Percentiles rank a stretch among this genome's conserved stretches.
Conservation (phyloP, 2,329 filamentous ascomycete genomes). For the Chrysoporthe puriensis region DNA sequence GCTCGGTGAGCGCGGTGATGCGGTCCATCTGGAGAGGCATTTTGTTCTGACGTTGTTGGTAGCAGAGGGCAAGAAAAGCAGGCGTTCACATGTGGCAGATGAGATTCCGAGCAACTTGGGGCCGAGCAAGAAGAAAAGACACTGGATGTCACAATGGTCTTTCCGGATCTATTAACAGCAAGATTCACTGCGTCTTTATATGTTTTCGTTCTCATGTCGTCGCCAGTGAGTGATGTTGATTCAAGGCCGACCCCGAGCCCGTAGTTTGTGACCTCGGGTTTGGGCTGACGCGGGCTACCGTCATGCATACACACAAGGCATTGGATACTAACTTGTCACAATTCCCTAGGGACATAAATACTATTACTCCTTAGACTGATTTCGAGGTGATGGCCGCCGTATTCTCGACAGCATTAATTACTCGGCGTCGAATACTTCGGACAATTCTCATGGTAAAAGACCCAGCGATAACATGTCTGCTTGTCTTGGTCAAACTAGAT, state of each 20-base stretch:
- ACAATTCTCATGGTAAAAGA: not conserved
- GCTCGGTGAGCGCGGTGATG: not conserved
- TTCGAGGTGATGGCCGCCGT: not conserved
- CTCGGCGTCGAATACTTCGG: too few relatives aligned
- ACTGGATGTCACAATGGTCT: not conserved
- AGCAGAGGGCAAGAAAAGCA: not conserved
- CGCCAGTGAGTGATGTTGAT: not conserved
- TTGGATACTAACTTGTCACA: not conserved
- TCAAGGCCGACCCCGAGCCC: not conserved
- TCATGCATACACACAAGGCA: not conserved
- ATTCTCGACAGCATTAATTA: not conserved
- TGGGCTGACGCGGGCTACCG: not conserved
- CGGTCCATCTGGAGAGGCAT: slow-evolving; percentile 5
- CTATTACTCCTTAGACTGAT: too few relatives aligned
- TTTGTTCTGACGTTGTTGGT: not conserved
- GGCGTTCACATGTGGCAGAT: not conserved
- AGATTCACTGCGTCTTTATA: not conserved
- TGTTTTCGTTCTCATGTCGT: not conserved
- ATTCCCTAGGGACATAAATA: not conserved
- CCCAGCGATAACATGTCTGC: not conserved
- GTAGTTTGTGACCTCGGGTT: not conserved
- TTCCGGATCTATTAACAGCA: not conserved
- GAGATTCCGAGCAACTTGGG: not conserved
- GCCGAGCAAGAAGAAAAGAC: not conserved
- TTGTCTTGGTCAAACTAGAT: not conserved